These are phyloP conservation scores for Huntiella bhutanensis DNA, from an alignment of 2,329 filamentous ascomycete species.

Conservation along the genomic window DNA sequence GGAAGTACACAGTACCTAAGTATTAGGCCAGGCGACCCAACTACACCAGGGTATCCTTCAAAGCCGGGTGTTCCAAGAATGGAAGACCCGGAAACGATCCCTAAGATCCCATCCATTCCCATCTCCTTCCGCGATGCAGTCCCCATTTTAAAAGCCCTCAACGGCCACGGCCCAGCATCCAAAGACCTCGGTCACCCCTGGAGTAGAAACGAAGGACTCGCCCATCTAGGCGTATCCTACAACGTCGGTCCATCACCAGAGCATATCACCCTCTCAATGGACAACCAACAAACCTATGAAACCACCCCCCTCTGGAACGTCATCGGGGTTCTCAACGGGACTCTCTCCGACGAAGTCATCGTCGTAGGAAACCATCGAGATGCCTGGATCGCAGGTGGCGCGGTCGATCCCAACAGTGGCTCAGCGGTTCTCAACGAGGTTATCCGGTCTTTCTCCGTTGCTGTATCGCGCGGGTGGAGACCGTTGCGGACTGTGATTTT, in stretches of 20 bases:
- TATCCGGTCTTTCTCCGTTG: slow-evolving; percentile 53
- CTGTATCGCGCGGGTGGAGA: slow-evolving; percentile 38
- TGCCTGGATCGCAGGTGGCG: slow-evolving; percentile 75
- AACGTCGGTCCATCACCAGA: slow-evolving; percentile 69
- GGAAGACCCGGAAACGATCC: slow-evolving; percentile 49
- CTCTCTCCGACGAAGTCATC: slow-evolving; percentile 66
- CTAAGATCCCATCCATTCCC: slow-evolving; percentile 75
- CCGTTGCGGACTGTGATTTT: slow-evolving; percentile 79
- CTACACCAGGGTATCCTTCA: slow-evolving; percentile 83
- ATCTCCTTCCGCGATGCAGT: slow-evolving; percentile 77
- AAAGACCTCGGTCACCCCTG: slow-evolving; percentile 55
- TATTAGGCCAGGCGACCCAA: slow-evolving; percentile 54
- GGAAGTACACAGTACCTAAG: slow-evolving; percentile 73
- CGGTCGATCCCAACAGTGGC: slow-evolving; percentile 66
- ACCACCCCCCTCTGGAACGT: slow-evolving; percentile 79
- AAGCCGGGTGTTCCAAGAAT: slow-evolving; percentile 70
- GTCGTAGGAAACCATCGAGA: slow-evolving; percentile 86
- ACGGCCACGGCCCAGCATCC: slow-evolving; percentile 67
- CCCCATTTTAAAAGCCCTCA: slow-evolving; percentile 74
- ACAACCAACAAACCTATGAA: slow-evolving; percentile 65
- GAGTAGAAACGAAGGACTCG: slow-evolving; percentile 50
- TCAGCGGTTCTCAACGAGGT: slow-evolving; percentile 65
- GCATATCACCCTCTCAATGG: slow-evolving; percentile 48
- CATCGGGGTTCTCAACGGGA: slow-evolving; percentile 81
- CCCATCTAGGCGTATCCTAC: slow-evolving; percentile 67